These are phyloP conservation scores for Paraphoma sp. DNA, from an alignment of 2,329 filamentous ascomycete genomes.

Conservation along the genomic window DNA sequence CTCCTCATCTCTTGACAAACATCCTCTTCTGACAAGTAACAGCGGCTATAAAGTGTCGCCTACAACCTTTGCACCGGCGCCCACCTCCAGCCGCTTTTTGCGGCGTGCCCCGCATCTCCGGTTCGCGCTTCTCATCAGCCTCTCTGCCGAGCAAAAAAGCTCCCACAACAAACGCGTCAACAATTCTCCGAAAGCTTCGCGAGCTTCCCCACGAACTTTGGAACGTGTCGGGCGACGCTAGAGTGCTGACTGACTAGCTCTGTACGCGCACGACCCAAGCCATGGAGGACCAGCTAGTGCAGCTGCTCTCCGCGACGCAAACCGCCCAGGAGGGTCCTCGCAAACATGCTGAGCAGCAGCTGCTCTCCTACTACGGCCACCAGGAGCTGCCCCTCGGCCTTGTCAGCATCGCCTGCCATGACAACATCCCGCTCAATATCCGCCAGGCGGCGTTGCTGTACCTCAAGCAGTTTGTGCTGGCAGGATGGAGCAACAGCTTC, in stretches of 20 bases:
- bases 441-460: constrained; percentile 83
- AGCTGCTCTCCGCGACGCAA: constrained; percentile 87
- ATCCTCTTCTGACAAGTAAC: not conserved
- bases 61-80: not conserved
- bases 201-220: constrained; percentile 8
- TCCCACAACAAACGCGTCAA: constrained; percentile 31
- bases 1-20: constrained; percentile 1
- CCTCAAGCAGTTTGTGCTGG: constrained; percentile 82
- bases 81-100: constrained; percentile 12
- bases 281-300: constrained; percentile 94
- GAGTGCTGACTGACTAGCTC: constrained; percentile 36
- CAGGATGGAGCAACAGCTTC: constrained; percentile 80
- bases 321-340: constrained; percentile 76
- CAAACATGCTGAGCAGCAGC: constrained; percentile 84
- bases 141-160: constrained; percentile 17
- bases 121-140: constrained; percentile 25
- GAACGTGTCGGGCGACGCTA: constrained; percentile 29
- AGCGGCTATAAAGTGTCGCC: not conserved
- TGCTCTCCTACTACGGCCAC: constrained; percentile 72
- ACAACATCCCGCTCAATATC: constrained; percentile 73
- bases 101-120: constrained; percentile 33
- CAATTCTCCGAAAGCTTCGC: not conserved
- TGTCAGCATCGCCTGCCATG: constrained; percentile 79
- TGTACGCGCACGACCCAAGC: constrained; percentile 30
- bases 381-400: constrained; percentile 80